Evolutionary conservation across 768 basidiomycete species (phyloP).

Genomic region (Panellus pusillus): DNA sequence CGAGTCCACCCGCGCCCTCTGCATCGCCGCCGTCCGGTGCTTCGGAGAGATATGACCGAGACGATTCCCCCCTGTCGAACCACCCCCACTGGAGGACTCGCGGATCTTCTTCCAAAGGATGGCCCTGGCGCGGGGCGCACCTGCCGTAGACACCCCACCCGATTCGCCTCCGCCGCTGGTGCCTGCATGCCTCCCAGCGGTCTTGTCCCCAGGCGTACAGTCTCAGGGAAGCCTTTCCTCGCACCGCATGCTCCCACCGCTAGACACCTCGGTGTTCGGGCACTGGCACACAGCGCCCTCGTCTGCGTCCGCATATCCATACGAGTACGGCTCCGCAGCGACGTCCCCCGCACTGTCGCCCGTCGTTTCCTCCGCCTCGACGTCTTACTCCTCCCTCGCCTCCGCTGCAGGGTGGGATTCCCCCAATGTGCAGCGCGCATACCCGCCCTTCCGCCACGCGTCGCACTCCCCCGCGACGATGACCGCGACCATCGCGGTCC

Average conservation of each 20-base stretch:
- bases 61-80: slow-evolving; percentile 6
- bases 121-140: not conserved
- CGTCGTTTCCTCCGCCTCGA: not conserved
- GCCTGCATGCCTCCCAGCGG: not conserved
- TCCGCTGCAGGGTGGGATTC: not conserved
- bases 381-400: not conserved
- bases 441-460: slow-evolving; percentile 2
- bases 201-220: no score
- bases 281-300: not conserved
- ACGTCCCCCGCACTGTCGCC: not conserved
- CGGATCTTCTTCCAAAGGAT: not conserved
- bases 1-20: not conserved
- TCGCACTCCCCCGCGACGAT: slow-evolving; percentile 6
- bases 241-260: slow-evolving; percentile 2
- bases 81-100: slow-evolving; percentile 15
- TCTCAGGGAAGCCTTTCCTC: not conserved
- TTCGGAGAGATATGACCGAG: not conserved
- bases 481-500: not conserved
- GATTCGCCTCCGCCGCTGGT: slow-evolving; percentile 7
- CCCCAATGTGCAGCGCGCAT: not conserved
- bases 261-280: not conserved
- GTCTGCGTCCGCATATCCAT: not conserved
- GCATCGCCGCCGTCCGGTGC: not conserved
- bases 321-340: not conserved
- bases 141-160: not conserved